Percentiles rank a stretch among this genome's conserved stretches.
phyloP scores from a whole-genome alignment of 139 green algal species.

The Micractinium conductrix region DNA sequence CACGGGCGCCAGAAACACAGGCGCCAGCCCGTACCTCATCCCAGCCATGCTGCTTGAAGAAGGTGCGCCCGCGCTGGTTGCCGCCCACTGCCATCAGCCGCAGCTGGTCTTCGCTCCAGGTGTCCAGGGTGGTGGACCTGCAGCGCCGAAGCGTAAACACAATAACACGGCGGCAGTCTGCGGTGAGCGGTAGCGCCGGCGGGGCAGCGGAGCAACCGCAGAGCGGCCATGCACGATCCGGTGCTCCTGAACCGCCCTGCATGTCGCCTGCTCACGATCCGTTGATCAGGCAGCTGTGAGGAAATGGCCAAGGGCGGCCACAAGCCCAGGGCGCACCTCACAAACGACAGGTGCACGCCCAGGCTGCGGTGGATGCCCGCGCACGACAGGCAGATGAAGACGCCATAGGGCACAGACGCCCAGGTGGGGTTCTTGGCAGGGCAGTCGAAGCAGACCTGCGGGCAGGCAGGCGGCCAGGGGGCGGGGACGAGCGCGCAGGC shows the following conservation, averaged over 20 bases:
- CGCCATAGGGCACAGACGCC: constrained; percentile 93
- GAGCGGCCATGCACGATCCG: too few species aligned
- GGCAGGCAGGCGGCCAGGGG: not conserved
- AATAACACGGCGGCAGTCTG: too few species aligned
- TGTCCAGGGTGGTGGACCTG: constrained; percentile 93
- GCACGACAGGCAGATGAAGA: constrained; percentile 98
- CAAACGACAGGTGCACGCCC: constrained; percentile 96
- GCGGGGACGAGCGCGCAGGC: not conserved
- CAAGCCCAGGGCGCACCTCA: constrained; percentile 74
- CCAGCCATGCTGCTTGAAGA: constrained; percentile 99
- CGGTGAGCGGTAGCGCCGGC: too few species aligned
- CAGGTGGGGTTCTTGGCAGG: constrained; percentile 96
- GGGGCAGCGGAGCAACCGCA: too few species aligned
- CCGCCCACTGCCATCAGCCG: constrained; percentile 88
- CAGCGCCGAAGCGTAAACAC: not conserved
- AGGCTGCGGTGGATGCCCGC: constrained; percentile 92
- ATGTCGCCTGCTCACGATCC: too few species aligned
- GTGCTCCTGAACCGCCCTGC: too few species aligned
- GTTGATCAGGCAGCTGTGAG: too few species aligned
- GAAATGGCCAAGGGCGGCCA: too few species aligned
- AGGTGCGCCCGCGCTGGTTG: constrained; percentile 88
- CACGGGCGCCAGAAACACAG: too few species aligned
- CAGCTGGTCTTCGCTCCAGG: constrained; percentile 96
- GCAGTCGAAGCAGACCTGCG: constrained; percentile 97
- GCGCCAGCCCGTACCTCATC: constrained; percentile 59